Conservation (phyloP, 257 asterid genomes). For the Solanum peruvianum region DNA sequence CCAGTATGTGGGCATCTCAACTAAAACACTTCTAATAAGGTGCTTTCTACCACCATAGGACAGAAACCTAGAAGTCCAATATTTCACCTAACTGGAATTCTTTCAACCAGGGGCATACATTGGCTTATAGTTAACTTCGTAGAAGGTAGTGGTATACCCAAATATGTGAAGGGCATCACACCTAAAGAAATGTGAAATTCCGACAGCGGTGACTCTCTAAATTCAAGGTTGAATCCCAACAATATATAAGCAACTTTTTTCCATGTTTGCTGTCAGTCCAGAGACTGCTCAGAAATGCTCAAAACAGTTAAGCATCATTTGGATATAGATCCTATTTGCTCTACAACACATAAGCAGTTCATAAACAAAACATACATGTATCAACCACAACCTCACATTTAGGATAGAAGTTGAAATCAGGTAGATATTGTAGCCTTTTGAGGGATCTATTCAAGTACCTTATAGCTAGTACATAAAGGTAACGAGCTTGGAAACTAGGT, state of each 20-base stretch:
- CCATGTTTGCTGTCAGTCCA: background rate
- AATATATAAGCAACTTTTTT: background rate
- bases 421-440: background rate
- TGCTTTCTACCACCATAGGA: background rate
- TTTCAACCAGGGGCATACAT: background rate
- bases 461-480: background rate
- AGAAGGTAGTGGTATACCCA: background rate
- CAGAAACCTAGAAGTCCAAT: background rate
- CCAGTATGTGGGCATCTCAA: background rate
- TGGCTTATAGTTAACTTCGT: background rate
- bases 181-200: background rate
- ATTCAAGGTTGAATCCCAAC: background rate
- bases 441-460: background rate
- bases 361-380: background rate
- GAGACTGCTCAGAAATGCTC: background rate
- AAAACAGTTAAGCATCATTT: background rate
- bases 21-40: background rate
- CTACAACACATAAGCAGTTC: background rate
- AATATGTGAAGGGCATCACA: background rate
- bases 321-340: background rate
- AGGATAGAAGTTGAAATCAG: background rate
- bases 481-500: background rate
- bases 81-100: background rate
- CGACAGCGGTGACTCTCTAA: background rate
- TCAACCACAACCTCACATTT: background rate